Base-by-base conservation (phyloP, 2,329 filamentous ascomycete genomes). In the Diaporthe helianthi region DNA sequence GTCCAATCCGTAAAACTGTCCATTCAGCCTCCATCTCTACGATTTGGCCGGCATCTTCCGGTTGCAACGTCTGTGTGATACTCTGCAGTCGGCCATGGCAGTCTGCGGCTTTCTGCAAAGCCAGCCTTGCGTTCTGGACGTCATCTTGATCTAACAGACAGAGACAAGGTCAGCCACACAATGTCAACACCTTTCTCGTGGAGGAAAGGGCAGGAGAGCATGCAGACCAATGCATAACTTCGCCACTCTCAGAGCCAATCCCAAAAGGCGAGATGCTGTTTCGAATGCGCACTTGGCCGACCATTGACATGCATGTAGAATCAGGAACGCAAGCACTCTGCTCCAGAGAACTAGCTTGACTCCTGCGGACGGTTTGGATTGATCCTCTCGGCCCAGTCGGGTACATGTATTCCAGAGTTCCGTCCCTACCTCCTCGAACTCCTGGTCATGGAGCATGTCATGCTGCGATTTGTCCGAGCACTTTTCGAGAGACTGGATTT, bases 361-460 rank as follows among this genome's bases (percentile, higher is more conserved):
- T 3, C 54, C 55, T 8, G 49, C n/a, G 17, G 63, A n/a, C 10
- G 65, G 22, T 12, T 38, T 69, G 2, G n/a, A 7, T 4, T 17
- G 67, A 71, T 78, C 75, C 63, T 82, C 76, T 9, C 81, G 78
- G 46, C 78, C 80, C 7, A 88, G 75, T 31, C 85, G 84, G 1
- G 89, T 88, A 49, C 88, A 89, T 7, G 85, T 76, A 72, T 93
- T 93, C 91, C 91, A 93, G 9, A 93, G 79, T 29, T 82, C 80
- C 0, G 86, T 84, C 67, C 87, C 91, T 8, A 82, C 73, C 6
- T 73, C 77, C 71, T 92, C 89, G 3, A 93, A 79, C 6, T 86
- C 82, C 29, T 80, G 77, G 51, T 82, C 80, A 1, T 76, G 76
- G 13, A 74, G 71, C 15, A 76, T 51, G 15, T 73, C 74, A 1